These are phyloP conservation scores for Aspergillus hancockii DNA, from an alignment of 495 filamentous ascomycete genomes.

Conservation along the genomic window DNA sequence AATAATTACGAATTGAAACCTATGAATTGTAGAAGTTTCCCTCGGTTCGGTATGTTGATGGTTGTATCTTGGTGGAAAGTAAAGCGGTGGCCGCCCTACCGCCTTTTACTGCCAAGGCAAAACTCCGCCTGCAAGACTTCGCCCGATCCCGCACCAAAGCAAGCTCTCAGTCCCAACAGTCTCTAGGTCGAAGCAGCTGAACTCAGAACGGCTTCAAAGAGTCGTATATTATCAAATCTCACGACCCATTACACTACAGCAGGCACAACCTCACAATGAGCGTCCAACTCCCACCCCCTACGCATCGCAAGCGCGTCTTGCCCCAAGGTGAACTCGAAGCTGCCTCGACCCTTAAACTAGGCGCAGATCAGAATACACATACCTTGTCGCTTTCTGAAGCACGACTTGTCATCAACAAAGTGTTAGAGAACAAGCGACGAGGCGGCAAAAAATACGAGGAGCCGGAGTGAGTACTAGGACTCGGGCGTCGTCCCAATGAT, in stretches of 20 bases:
- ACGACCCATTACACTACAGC: not conserved
- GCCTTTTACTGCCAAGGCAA: conserved; percentile 15
- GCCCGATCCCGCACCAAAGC: not conserved
- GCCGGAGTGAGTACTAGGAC: conserved; percentile 44
- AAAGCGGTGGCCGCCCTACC: conserved; percentile 16
- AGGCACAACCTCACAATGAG: conserved; percentile 29
- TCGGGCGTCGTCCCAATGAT: not conserved
- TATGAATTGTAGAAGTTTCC: not conserved
- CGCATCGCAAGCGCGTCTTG: conserved; percentile 70
- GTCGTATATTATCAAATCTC: not conserved
- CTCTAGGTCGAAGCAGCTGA: not conserved
- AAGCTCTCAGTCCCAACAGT: not conserved
- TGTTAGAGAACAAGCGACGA: conserved; percentile 63
- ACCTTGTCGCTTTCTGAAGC: conserved; percentile 88
- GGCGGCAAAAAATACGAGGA: conserved; percentile 52
- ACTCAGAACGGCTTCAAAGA: not conserved
- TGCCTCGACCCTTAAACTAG: conserved; percentile 74
- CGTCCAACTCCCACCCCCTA: conserved; percentile 50
- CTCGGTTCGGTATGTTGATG: not conserved
- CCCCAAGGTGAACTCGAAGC: conserved; percentile 88
- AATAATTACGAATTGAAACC: not conserved
- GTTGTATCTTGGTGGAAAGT: no score
- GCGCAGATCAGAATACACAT: conserved; percentile 87
- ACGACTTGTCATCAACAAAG: conserved; percentile 84
- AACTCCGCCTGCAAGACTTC: conserved; percentile 1